These are phyloP conservation scores for Capillidium rhysosporum DNA, from an alignment of 371 early-diverging fungal species.

Conservation along the genomic window DNA sequence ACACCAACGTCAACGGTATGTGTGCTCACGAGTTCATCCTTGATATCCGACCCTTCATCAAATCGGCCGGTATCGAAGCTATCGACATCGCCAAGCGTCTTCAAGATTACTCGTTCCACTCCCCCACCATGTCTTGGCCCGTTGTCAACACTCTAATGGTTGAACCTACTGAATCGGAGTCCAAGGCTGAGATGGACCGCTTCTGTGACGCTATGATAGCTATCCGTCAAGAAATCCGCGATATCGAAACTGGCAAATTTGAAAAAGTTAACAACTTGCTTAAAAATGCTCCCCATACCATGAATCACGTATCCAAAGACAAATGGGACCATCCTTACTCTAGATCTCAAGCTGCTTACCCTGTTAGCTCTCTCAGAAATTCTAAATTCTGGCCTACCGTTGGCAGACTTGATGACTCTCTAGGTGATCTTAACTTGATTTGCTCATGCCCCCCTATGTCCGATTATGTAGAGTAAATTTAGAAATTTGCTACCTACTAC, in stretches of 20 bases:
- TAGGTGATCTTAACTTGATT: constrained; percentile 81
- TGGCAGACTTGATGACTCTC: constrained; percentile 81
- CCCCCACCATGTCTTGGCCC: constrained; percentile 97
- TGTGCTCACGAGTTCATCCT: constrained; percentile 97
- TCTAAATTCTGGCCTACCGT: constrained; percentile 94
- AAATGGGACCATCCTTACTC: constrained; percentile 64
- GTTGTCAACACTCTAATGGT: constrained; percentile 94
- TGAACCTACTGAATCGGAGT: constrained; percentile 96
- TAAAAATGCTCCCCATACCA: constrained; percentile 74
- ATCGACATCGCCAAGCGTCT: constrained; percentile 95
- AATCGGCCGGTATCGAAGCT: constrained; percentile 65
- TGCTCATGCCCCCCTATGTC: constrained; percentile 66
- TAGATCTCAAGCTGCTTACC: constrained; percentile 80
- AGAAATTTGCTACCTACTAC: not conserved
- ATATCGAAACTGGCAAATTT: constrained; percentile 60
- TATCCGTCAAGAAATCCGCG: constrained; percentile 78
- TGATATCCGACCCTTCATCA: constrained; percentile 70
- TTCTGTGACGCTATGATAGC: constrained; percentile 94
- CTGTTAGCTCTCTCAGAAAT: constrained; percentile 49
- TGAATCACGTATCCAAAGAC: constrained; percentile 45
- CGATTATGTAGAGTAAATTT: constrained; percentile 11
- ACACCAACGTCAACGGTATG: constrained; percentile 75
- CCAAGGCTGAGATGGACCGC: constrained; percentile 76
- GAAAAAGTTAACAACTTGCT: constrained; percentile 71
- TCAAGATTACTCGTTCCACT: constrained; percentile 95